A percentile compares a stretch with the other conserved stretches of the same genome.
Conservation (phyloP, 257 asterid genomes). For the Capsicum rhomboideum region DNA sequence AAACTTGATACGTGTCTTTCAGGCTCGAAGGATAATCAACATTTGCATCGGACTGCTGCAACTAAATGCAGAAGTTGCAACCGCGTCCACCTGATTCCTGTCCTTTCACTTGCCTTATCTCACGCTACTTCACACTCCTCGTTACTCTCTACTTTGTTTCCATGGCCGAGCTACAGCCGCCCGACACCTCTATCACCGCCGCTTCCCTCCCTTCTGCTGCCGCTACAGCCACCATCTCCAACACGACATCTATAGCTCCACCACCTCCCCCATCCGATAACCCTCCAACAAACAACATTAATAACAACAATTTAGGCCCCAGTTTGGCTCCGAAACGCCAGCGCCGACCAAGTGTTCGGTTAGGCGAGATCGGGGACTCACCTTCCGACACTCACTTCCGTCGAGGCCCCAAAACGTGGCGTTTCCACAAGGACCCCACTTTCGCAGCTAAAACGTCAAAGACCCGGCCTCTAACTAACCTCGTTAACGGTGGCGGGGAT, state of each 20-base stretch:
- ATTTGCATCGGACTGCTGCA: neutral
- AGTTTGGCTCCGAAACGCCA: constrained; percentile 74
- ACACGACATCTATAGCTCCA: constrained; percentile 7
- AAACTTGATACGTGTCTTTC: neutral
- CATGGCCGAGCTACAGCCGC: constrained; percentile 66
- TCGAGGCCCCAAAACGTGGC: constrained; percentile 58
- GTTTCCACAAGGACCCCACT: constrained; percentile 73
- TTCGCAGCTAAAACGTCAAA: constrained; percentile 68
- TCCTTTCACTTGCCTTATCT: neutral
- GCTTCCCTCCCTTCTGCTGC: constrained; percentile 20
- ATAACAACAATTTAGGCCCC: constrained; percentile 21
- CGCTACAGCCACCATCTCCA: constrained; percentile 10
- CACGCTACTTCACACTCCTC: constrained; percentile 14
- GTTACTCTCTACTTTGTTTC: neutral
- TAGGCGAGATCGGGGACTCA: constrained; percentile 94
- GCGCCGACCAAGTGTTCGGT: constrained; percentile 96
- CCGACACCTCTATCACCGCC: constrained; percentile 40
- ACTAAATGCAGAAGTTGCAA: neutral
- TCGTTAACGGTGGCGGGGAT: constrained; percentile 50
- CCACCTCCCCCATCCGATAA: constrained; percentile 33
- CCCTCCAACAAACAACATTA: constrained; percentile 15
- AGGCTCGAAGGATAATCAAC: neutral
- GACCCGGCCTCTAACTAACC: constrained; percentile 87
- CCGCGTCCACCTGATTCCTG: neutral
- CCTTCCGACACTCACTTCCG: constrained; percentile 54